These are phyloP conservation scores for Sporothrix protearum DNA, from an alignment of 2,329 filamentous ascomycete genomes.

Conservation along the genomic window DNA sequence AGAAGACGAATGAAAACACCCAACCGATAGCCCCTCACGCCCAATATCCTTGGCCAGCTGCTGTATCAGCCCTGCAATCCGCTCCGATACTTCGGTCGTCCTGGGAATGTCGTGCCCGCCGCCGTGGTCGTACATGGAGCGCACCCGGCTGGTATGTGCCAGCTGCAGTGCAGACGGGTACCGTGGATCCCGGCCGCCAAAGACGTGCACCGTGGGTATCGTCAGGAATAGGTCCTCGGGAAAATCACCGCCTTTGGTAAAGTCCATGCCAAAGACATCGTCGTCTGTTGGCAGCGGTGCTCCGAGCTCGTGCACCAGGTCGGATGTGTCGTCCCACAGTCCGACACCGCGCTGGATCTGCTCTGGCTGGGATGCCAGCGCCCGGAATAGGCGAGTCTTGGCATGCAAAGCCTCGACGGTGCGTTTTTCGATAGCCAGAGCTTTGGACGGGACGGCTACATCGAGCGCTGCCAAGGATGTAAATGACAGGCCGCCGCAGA, in stretches of 20 bases:
- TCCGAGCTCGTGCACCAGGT: constrained; percentile 35
- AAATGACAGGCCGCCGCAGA: constrained; percentile 41
- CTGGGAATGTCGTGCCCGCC: constrained; percentile 42
- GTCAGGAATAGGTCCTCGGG: constrained; percentile 34
- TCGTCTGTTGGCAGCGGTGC: constrained; percentile 31
- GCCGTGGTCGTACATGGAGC: constrained; percentile 37
- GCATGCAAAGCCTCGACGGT: constrained; percentile 32
- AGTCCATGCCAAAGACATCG: constrained; percentile 39
- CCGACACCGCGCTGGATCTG: constrained; percentile 33
- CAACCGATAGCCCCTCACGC: background rate
- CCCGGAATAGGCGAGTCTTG: constrained; percentile 32
- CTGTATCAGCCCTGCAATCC: constrained; percentile 34
- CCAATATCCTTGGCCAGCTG: constrained; percentile 26
- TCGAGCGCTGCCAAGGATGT: constrained; percentile 37
- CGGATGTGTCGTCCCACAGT: constrained; percentile 37
- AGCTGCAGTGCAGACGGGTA: constrained; percentile 39
- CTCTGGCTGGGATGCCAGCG: constrained; percentile 31
- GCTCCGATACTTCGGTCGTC: constrained; percentile 35
- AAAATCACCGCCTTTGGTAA: constrained; percentile 31
- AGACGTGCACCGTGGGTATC: constrained; percentile 39
- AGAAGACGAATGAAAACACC: background rate
- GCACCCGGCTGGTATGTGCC: constrained; percentile 36
- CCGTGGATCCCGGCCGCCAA: constrained; percentile 38
- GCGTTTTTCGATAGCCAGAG: constrained; percentile 34
- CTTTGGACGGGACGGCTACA: constrained; percentile 34